Base-by-base conservation (phyloP, 768 basidiomycete species). In the Asterophora parasitica region DNA sequence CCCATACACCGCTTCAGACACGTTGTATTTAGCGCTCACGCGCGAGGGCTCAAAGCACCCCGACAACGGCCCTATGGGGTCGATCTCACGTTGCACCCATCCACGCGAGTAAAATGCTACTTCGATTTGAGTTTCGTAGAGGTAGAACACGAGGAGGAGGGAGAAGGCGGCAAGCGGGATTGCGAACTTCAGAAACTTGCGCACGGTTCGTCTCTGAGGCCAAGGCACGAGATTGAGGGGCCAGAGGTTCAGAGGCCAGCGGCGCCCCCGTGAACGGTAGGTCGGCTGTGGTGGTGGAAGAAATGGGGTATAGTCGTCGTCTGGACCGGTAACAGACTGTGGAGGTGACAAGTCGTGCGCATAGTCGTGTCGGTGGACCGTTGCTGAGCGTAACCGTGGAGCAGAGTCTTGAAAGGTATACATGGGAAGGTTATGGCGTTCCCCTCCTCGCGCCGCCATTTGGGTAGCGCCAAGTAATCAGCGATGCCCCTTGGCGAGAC, bases 91-190 rank as follows among this genome's bases (percentile, higher is more conserved):
- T 33, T 75, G 68, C 39, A 93, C 73, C 90, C 93, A 96, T 33
- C 71, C 70, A 20, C 85, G 78, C 27, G 76, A 73, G 67, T 91
- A 93, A 58, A 92, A 79, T 19, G 85, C 72, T 34, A 94, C 67
- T 66, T 96, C 93, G 58, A 96, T 68, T 65, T 96, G 92, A 3
- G 89, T 79, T 65, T 95, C 87, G 65, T 85, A 88, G 37, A 82
- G 58, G 58, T 78, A 75, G 42, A 82, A 65, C 0, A 71, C 72
- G n/a, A 76, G 56, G 20, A 81, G 51, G 20, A 82, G 46, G 50
- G 73, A 51, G 35, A 78, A 20, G 39, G 72, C 47, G 4, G 59
- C 43, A 19, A 65, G 30, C 7, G 72, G 72, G n/a, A 81, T 42
- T 11, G 67, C 54, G 56, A 72, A 65, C 64, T 77, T 79, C 52